These are phyloP conservation scores for button mushroom (Agaricus bisporus) DNA, from an alignment of 768 basidiomycete species.

Conservation along the genomic window DNA sequence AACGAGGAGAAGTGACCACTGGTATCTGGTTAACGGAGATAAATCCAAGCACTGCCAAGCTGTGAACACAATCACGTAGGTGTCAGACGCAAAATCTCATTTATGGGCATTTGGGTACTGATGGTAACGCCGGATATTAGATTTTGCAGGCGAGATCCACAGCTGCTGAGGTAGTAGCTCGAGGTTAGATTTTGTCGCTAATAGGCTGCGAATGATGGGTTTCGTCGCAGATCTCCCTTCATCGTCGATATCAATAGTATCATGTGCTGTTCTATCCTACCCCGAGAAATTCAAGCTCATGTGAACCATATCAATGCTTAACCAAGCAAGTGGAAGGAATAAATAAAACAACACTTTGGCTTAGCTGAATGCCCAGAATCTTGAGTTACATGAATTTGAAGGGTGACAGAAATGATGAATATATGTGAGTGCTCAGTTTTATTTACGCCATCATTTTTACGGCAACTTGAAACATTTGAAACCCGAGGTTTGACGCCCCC, in stretches of 20 bases:
- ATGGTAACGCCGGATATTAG: too few relatives aligned
- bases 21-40: slow-evolving; percentile 60
- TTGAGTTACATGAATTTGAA: too few relatives aligned
- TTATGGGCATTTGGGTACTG: too few relatives aligned
- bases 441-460: neutral
- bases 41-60: slow-evolving; percentile 22
- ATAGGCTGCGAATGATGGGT: neutral
- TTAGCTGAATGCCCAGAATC: too few relatives aligned
- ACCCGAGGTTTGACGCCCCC: neutral
- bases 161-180: neutral
- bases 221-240: neutral
- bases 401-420: neutral
- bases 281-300: neutral
- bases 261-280: neutral
- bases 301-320: too few relatives aligned
- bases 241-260: neutral
- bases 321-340: too few relatives aligned
- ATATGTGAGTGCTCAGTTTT: neutral
- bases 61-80: slow-evolving; percentile 12
- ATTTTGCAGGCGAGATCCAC: neutral
- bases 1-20: slow-evolving; percentile 43
- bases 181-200: neutral
- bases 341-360: too few relatives aligned
- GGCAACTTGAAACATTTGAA: slow-evolving; percentile 3
- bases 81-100: too few relatives aligned